These are phyloP conservation scores for Hyphodiscus sp. DNA, from an alignment of 2,329 filamentous ascomycete genomes.

Conservation along the genomic window DNA sequence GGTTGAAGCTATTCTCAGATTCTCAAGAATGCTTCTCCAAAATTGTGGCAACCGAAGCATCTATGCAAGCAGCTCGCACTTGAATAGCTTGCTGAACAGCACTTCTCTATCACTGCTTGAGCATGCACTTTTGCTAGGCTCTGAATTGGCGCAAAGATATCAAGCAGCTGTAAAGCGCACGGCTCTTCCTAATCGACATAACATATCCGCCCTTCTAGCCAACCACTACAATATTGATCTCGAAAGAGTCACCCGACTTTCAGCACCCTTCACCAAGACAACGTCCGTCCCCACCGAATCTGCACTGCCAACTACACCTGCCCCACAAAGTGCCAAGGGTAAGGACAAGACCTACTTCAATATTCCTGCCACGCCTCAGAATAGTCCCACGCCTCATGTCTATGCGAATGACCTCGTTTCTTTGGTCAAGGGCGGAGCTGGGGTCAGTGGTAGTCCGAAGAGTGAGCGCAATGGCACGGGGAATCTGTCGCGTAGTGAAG, in stretches of 20 bases:
- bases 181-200: slow-evolving; percentile 53
- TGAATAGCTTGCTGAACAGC: slow-evolving; percentile 85
- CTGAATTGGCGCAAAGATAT: slow-evolving; percentile 87
- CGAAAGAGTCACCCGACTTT: slow-evolving; percentile 78
- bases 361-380: slow-evolving; percentile 31
- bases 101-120: slow-evolving; percentile 75
- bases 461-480: slow-evolving; percentile 25
- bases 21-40: slow-evolving; percentile 82
- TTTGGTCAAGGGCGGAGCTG: slow-evolving; percentile 54
- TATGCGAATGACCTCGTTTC: slow-evolving; percentile 81
- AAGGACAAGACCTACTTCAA: slow-evolving; percentile 60
- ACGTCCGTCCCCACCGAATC: slow-evolving; percentile 42
- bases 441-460: slow-evolving; percentile 28
- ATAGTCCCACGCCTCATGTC: slow-evolving; percentile 44
- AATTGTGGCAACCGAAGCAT: slow-evolving; percentile 96
- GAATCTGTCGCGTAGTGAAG: slow-evolving; percentile 25
- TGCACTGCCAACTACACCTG: slow-evolving; percentile 40
- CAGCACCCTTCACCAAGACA: slow-evolving; percentile 74
- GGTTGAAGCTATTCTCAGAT: slow-evolving; percentile 72
- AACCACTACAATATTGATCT: slow-evolving; percentile 79
- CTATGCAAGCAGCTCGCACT: slow-evolving; percentile 85
- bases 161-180: slow-evolving; percentile 79
- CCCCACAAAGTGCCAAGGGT: slow-evolving; percentile 54
- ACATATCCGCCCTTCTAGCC: slow-evolving; percentile 67
- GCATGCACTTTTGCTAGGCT: slow-evolving; percentile 70